Evolutionary conservation across 1,284 basidiomycete genomes (phyloP).

Genomic region (Pascua guehoae): DNA sequence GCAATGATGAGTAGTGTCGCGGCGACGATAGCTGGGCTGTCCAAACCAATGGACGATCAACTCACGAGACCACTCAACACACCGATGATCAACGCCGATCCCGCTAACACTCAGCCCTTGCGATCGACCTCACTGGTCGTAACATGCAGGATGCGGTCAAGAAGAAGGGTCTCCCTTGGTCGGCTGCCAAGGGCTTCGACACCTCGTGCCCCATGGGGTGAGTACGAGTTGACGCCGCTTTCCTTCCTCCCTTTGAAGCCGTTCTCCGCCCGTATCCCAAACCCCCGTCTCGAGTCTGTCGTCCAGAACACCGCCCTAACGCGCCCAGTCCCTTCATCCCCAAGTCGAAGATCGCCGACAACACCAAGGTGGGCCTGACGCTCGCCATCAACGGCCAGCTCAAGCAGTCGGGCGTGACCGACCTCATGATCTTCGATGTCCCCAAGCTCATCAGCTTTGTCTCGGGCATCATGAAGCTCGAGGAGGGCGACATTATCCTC

Average conservation of each 20-base stretch:
- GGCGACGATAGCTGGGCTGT: background rate
- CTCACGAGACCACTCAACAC: background rate
- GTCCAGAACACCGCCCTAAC: conserved; percentile 6
- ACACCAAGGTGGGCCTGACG: conserved; percentile 62
- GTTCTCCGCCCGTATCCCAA: too few relatives aligned
- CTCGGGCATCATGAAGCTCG: conserved; percentile 91
- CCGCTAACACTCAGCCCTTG: conserved; percentile 62
- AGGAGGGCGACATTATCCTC: conserved; percentile 85
- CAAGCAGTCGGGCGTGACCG: conserved; percentile 80
- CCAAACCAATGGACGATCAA: background rate
- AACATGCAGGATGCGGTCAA: conserved; percentile 93
- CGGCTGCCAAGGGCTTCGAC: conserved; percentile 85
- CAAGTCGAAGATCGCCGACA: conserved; percentile 65
- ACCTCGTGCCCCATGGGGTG: conserved; percentile 74
- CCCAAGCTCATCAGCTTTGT: conserved; percentile 87
- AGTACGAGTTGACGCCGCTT: conserved; percentile 11
- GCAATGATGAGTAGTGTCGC: background rate
- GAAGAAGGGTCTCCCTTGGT: conserved; percentile 90
- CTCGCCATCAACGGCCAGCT: conserved; percentile 71
- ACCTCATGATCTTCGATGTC: conserved; percentile 90
- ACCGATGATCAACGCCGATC: too few relatives aligned
- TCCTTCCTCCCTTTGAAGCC: background rate
- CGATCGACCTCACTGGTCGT: conserved; percentile 91
- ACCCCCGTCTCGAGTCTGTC: too few relatives aligned
- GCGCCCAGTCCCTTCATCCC: conserved; percentile 71